Conservation (phyloP, 2,329 filamentous ascomycete species). For the Aspergillus novoparasiticus region DNA sequence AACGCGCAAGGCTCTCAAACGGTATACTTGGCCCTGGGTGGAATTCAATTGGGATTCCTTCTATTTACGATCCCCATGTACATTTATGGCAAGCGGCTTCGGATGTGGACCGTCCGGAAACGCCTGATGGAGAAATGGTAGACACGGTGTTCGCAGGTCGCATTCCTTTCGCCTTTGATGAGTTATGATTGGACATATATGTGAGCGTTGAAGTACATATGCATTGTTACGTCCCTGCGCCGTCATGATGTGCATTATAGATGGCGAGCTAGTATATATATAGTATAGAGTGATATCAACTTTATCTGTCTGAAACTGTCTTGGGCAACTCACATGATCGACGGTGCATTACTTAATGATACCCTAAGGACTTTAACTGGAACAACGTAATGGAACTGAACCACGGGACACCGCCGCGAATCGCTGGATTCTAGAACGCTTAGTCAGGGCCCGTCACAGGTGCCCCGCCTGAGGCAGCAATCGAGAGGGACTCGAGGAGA, state of each 20-base stretch:
- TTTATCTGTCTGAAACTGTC: neutral
- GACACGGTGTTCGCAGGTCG: neutral
- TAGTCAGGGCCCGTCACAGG: conserved; percentile 10
- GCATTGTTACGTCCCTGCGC: neutral
- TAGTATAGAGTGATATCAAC: neutral
- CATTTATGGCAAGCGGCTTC: conserved; percentile 83
- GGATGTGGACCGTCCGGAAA: conserved; percentile 91
- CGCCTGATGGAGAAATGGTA: conserved; percentile 75
- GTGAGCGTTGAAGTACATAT: neutral
- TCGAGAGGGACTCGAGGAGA: neutral
- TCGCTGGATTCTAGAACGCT: conserved; percentile 14
- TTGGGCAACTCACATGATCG: neutral
- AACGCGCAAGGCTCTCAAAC: conserved; percentile 71
- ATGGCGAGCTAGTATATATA: neutral
- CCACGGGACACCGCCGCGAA: neutral
- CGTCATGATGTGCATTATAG: neutral
- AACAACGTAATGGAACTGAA: neutral
- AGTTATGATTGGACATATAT: neutral
- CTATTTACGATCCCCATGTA: conserved; percentile 86
- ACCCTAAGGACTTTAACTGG: no score
- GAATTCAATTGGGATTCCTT: conserved; percentile 79
- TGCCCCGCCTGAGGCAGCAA: neutral
- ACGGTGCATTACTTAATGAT: no score
- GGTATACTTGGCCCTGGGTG: conserved; percentile 80
- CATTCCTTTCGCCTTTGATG: neutral